phyloP scores from a whole-genome alignment of 2,329 filamentous ascomycete species.

The Zasmidium citrigriseum region DNA sequence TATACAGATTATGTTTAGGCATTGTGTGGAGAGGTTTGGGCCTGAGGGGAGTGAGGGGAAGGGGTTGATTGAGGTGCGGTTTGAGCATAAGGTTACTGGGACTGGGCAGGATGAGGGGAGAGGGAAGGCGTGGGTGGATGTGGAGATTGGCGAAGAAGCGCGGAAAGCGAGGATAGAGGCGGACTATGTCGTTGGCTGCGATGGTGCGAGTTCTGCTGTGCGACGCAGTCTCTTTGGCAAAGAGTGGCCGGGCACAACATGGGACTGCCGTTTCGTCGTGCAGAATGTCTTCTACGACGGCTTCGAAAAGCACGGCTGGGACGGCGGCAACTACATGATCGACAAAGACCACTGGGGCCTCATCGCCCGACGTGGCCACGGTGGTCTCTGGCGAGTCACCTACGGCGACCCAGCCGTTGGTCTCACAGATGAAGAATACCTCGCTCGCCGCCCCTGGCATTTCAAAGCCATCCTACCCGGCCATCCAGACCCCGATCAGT shows the following conservation, averaged over 20 bases:
- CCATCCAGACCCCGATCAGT: constrained; percentile 28
- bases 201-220: constrained; percentile 29
- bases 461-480: constrained; percentile 29
- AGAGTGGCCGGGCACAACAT: constrained; percentile 28
- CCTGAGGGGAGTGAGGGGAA: not conserved
- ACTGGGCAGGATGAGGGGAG: constrained; percentile 29
- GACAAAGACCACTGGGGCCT: constrained; percentile 38
- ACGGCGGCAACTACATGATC: constrained; percentile 44
- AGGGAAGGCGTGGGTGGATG: constrained; percentile 28
- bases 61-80: constrained; percentile 27
- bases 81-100: constrained; percentile 27
- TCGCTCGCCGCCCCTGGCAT: constrained; percentile 22
- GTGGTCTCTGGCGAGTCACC: constrained; percentile 44
- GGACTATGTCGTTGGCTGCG: constrained; percentile 33
- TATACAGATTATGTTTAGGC: constrained; percentile 29
- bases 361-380: constrained; percentile 25
- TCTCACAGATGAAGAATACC: constrained; percentile 29
- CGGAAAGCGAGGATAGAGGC: constrained; percentile 21
- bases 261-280: constrained; percentile 24
- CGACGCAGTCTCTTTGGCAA: constrained; percentile 27
- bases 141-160: constrained; percentile 29
- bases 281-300: constrained; percentile 33
- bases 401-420: constrained; percentile 40
- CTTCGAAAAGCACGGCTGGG: constrained; percentile 40
- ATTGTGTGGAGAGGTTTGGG: constrained; percentile 22